These are phyloP conservation scores for Neonectria faginata DNA, from an alignment of 2,329 filamentous ascomycete genomes.

Conservation along the genomic window DNA sequence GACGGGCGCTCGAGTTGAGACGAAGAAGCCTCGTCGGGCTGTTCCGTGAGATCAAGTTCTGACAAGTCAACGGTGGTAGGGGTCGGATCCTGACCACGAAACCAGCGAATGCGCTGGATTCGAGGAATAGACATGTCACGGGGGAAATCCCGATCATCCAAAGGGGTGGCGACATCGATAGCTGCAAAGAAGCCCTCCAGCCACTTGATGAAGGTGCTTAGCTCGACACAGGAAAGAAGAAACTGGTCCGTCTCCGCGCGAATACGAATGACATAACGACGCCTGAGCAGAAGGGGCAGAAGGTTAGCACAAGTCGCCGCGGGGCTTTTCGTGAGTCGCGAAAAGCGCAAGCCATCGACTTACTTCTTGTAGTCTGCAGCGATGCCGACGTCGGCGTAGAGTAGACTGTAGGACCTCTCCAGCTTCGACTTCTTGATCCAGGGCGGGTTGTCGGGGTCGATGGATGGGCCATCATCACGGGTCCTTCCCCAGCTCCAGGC, in stretches of 20 bases:
- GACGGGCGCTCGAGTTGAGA: conserved; percentile 33
- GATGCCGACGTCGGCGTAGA: conserved; percentile 80
- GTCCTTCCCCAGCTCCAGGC: conserved; percentile 63
- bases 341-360: conserved; percentile 43
- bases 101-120: conserved; percentile 65
- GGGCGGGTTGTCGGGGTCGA: conserved; percentile 62
- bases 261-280: conserved; percentile 76
- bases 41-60: conserved; percentile 37
- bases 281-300: conserved; percentile 50
- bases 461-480: conserved; percentile 61
- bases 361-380: conserved; percentile 79
- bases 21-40: conserved; percentile 39
- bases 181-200: conserved; percentile 77
- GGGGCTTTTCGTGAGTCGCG: background rate
- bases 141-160: conserved; percentile 77
- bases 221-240: conserved; percentile 72
- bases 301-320: conserved; percentile 8
- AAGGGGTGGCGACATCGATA: conserved; percentile 76
- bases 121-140: conserved; percentile 71
- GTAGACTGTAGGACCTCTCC: conserved; percentile 75
- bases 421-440: conserved; percentile 67
- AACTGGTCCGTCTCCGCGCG: conserved; percentile 81
- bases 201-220: conserved; percentile 76
- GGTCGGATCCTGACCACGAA: conserved; percentile 54
- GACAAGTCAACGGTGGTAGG: conserved; percentile 44